Percentiles rank a stretch among this genome's conserved stretches.
Conservation (phyloP, 768 basidiomycete species). For the Tulasnella sp. region DNA sequence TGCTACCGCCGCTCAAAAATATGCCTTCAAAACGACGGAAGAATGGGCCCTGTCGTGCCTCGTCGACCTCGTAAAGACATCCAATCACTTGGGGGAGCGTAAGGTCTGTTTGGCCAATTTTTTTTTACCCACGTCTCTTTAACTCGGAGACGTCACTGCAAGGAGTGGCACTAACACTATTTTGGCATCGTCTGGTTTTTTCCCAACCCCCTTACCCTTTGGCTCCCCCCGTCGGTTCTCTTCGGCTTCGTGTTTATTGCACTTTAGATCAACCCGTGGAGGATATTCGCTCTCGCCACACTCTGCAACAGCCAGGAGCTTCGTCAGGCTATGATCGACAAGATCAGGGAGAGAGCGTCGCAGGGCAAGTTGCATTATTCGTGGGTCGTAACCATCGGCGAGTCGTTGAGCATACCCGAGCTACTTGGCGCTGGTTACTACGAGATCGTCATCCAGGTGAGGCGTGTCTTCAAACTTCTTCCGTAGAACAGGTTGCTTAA, state of each 20-base stretch:
- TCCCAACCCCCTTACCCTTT: not conserved
- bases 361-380: constrained; percentile 15
- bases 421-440: constrained; percentile 20
- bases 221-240: not conserved
- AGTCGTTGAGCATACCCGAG: constrained; percentile 16
- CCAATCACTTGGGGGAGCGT: constrained; percentile 11
- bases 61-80: constrained; percentile 18
- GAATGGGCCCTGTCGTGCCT: constrained; percentile 23
- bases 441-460: constrained; percentile 18
- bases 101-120: not conserved
- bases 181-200: not conserved
- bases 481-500: not conserved
- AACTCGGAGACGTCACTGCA: not conserved
- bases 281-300: constrained; percentile 20
- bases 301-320: constrained; percentile 18
- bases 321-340: constrained; percentile 22
- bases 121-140: constrained; percentile 16
- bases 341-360: constrained; percentile 10
- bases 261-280: constrained; percentile 25
- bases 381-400: constrained; percentile 23
- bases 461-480: not conserved
- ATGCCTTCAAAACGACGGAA: constrained; percentile 24
- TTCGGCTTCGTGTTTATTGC: not conserved
- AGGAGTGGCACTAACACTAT: not conserved
- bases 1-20: constrained; percentile 24